Evolutionary conservation across 306 rosid genomes (phyloP).

Genomic region (Datisca glomerata): DNA sequence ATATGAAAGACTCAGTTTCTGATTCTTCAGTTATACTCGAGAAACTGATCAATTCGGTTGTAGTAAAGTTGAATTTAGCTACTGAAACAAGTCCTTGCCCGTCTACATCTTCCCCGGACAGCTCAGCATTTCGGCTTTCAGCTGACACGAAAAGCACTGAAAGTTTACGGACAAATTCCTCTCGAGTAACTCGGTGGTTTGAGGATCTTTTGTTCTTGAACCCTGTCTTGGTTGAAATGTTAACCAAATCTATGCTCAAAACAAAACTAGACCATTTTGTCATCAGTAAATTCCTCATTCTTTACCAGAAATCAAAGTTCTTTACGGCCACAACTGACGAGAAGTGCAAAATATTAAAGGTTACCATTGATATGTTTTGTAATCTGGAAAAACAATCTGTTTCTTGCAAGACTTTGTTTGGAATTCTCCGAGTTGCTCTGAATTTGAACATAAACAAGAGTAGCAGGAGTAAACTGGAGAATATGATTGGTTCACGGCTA

Average conservation of each 20-base stretch:
- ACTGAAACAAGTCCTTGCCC: constrained; percentile 75
- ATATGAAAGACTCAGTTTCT: constrained; percentile 11
- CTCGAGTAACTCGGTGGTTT: constrained; percentile 78
- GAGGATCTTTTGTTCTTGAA: constrained; percentile 58
- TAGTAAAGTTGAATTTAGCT: constrained; percentile 42
- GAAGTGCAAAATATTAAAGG: constrained; percentile 43
- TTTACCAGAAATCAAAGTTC: constrained; percentile 60
- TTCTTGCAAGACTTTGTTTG: constrained; percentile 61
- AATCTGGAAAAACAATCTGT: constrained; percentile 37
- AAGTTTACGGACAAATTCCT: constrained; percentile 48
- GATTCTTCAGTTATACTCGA: constrained; percentile 35
- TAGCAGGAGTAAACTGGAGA: constrained; percentile 67
- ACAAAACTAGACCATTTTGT: constrained; percentile 48
- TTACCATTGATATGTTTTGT: constrained; percentile 48
- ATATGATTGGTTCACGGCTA: constrained; percentile 68
- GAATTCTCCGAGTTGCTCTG: constrained; percentile 47
- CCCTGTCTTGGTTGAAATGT: constrained; percentile 42
- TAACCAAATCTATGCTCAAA: constrained; percentile 45
- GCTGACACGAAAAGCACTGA: constrained; percentile 83
- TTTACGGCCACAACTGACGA: constrained; percentile 23
- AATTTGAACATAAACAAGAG: constrained; percentile 43
- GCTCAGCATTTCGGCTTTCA: constrained; percentile 68
- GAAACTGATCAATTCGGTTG: constrained; percentile 52
- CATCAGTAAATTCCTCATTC: constrained; percentile 56
- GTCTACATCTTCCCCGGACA: constrained; percentile 65